Evolutionary conservation across 805 yeast genomes (phyloP).

Genomic region (Zygoascus tannicola): DNA sequence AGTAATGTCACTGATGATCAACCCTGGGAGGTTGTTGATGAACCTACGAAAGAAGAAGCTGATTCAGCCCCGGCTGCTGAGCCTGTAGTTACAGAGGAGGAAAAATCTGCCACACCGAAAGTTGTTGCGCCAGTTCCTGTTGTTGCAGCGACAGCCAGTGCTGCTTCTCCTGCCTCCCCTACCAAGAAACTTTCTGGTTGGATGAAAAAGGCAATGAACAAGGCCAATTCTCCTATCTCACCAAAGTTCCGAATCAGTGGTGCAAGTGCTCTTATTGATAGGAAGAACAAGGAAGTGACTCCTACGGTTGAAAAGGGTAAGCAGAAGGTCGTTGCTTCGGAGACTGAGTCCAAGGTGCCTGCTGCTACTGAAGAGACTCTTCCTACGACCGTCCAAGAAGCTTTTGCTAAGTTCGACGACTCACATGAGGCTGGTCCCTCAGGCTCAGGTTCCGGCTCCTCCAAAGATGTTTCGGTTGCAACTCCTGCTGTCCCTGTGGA

Average conservation of each 20-base stretch:
- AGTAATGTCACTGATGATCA: conserved; percentile 1
- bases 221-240: background rate
- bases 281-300: background rate
- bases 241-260: background rate
- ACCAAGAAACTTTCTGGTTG: background rate
- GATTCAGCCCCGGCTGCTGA: conserved; percentile 3
- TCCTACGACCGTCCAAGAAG: background rate
- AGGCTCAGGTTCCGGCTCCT: too few relatives aligned
- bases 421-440: background rate
- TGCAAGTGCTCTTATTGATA: background rate
- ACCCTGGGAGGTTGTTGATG: conserved; percentile 4
- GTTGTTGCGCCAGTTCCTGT: background rate
- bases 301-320: conserved; percentile 3
- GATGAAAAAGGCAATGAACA: conserved; percentile 1
- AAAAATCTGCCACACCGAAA: background rate
- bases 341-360: background rate
- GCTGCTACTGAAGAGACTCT: background rate
- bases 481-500: background rate
- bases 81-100: background rate
- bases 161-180: conserved; percentile 1
- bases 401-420: background rate
- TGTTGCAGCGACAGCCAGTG: background rate
- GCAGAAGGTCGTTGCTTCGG: background rate
- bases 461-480: background rate
- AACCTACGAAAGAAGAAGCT: background rate